These are phyloP conservation scores for Pseudonitzschia pungens DNA, from an alignment of 108 stramenopile genomes.

Conservation along the genomic window DNA sequence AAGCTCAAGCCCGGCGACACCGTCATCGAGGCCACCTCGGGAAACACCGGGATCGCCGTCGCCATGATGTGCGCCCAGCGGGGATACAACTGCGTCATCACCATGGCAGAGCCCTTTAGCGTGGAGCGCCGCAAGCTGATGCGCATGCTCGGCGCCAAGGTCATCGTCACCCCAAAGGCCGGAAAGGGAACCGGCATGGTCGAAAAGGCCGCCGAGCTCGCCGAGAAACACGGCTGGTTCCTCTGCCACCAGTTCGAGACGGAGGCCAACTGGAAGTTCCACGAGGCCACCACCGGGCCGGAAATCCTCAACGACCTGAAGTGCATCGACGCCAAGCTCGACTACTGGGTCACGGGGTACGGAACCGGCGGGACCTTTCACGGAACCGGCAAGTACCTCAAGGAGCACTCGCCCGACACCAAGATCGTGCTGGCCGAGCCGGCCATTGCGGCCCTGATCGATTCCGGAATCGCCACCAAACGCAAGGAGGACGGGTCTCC, in stretches of 20 bases:
- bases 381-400: slow-evolving; percentile 73
- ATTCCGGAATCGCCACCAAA: slow-evolving; percentile 64
- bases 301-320: slow-evolving; percentile 71
- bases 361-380: slow-evolving; percentile 83
- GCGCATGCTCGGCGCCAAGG: slow-evolving; percentile 58
- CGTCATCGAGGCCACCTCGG: slow-evolving; percentile 91
- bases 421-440: slow-evolving; percentile 58
- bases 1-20: slow-evolving; percentile 84
- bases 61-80: slow-evolving; percentile 45
- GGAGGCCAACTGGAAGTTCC: slow-evolving; percentile 69
- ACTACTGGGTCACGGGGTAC: slow-evolving; percentile 67
- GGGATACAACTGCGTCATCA: slow-evolving; percentile 77
- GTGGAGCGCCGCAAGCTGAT: slow-evolving; percentile 74
- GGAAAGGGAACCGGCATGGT: slow-evolving; percentile 62
- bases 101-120: slow-evolving; percentile 91
- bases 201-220: slow-evolving; percentile 72
- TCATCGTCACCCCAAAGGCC: slow-evolving; percentile 71
- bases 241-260: slow-evolving; percentile 83
- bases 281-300: slow-evolving; percentile 78
- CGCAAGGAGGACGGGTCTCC: slow-evolving; percentile 45
- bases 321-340: slow-evolving; percentile 49
- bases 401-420: slow-evolving; percentile 59
- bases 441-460: slow-evolving; percentile 51
- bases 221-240: slow-evolving; percentile 45
- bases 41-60: slow-evolving; percentile 94